Percentiles rank a stretch among this genome's conserved stretches.
Evolutionary conservation across 192 early-diverging fungal species (phyloP).

Genomic region (Kappamyces sp.): DNA sequence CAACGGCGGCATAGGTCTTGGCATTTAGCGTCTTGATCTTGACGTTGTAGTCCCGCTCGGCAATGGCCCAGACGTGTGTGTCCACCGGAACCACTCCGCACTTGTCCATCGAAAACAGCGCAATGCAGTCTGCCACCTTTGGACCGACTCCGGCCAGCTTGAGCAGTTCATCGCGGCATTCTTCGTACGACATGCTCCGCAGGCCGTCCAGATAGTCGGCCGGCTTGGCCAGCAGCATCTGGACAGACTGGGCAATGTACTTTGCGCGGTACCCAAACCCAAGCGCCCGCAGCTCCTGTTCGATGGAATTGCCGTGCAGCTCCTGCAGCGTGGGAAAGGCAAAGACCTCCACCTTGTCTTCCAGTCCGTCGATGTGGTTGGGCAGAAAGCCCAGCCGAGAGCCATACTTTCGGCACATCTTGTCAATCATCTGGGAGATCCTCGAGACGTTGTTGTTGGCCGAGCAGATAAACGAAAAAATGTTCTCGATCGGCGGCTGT

Average conservation of each 20-base stretch:
- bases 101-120: slow-evolving; percentile 88
- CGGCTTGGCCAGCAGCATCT: slow-evolving; percentile 46
- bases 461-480: slow-evolving; percentile 89
- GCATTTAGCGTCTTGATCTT: slow-evolving; percentile 57
- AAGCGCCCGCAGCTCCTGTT: slow-evolving; percentile 57
- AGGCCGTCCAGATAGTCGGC: slow-evolving; percentile 61
- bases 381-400: slow-evolving; percentile 8
- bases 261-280: slow-evolving; percentile 96
- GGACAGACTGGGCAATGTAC: slow-evolving; percentile 74
- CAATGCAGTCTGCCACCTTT: slow-evolving; percentile 96
- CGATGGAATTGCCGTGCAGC: slow-evolving; percentile 53
- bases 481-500: slow-evolving; percentile 81
- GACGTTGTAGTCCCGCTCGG: slow-evolving; percentile 63
- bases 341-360: slow-evolving; percentile 35
- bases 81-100: slow-evolving; percentile 67
- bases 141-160: slow-evolving; percentile 80
- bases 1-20: slow-evolving; percentile 63
- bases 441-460: slow-evolving; percentile 91
- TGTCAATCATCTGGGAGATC: slow-evolving; percentile 74
- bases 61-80: slow-evolving; percentile 94
- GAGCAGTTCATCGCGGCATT: slow-evolving; percentile 56
- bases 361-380: neutral
- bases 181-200: slow-evolving; percentile 46
- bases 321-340: slow-evolving; percentile 61
- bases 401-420: slow-evolving; percentile 34